phyloP scores from a whole-genome alignment of 345 rosid genomes.

The Noccaea caerulescens region DNA sequence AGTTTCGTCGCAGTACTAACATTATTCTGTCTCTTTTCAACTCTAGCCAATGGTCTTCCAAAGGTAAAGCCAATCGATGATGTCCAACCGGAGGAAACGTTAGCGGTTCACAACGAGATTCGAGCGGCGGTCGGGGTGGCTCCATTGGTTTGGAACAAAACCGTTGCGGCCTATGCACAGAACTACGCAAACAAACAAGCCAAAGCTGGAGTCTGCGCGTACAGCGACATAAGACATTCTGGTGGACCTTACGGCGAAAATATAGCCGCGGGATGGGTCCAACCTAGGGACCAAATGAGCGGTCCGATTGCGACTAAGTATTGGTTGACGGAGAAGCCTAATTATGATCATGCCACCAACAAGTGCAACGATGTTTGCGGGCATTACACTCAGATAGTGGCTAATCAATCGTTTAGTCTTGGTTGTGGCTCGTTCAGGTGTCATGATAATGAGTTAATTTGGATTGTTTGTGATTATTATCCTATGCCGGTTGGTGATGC shows the following conservation, averaged over 20 bases:
- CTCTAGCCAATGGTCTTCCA: conserved; percentile 28
- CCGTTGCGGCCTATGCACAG: conserved; percentile 52
- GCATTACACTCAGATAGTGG: conserved; percentile 78
- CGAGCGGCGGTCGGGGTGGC: conserved; percentile 53
- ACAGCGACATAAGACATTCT: conserved; percentile 43
- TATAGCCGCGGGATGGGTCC: conserved; percentile 49
- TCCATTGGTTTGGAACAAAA: conserved; percentile 53
- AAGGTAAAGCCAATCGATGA: conserved; percentile 39
- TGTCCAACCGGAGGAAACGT: conserved; percentile 43
- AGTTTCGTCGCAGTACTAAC: conserved; percentile 14
- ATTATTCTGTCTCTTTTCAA: conserved; percentile 4
- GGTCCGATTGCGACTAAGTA: conserved; percentile 49
- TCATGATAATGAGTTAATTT: conserved; percentile 50
- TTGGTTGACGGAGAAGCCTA: conserved; percentile 60
- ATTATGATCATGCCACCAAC: conserved; percentile 57
- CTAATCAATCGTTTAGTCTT: conserved; percentile 53
- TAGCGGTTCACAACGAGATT: conserved; percentile 53
- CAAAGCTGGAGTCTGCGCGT: conserved; percentile 42
- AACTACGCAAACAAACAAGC: conserved; percentile 39
- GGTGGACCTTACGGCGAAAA: conserved; percentile 61
- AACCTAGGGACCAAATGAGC: conserved; percentile 33
- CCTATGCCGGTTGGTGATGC: conserved; percentile 48
- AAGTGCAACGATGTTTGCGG: conserved; percentile 52
- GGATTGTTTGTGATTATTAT: conserved; percentile 61
- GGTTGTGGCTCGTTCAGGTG: conserved; percentile 75